Base-by-base conservation (phyloP, 257 asterid species). In the Asclepias syriaca region DNA sequence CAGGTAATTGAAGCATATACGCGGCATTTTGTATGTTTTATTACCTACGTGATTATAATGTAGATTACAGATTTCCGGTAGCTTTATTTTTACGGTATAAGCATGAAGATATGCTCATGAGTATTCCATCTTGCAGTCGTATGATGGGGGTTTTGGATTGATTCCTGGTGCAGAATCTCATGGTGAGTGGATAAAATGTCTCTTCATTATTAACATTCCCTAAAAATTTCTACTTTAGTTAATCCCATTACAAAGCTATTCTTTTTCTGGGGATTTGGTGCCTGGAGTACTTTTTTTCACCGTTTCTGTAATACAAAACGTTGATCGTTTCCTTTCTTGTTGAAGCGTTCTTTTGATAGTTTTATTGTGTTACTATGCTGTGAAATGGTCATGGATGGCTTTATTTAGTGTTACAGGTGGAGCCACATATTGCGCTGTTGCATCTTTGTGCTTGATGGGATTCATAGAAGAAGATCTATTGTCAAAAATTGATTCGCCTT, bases 351-450 rank as follows among this genome's bases (percentile, higher is more conserved):
- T 40, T 34, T 8, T 37, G n/a, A 63, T 8, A 63, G 50, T 63
- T 63, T 19, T 8, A 18, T 8, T 4, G n/a, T 34, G 68, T 63
- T 13, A 32, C 14, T 68, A 45, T n/a, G 24, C 32, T 68, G 63
- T 75, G 57, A 68, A 58, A 72, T 85, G 74, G 91, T 90, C 83
- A 87, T 61, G 83, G 86, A 81, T 78, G 80, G 75, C 84, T 72
- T 82, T 85, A 72, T 81, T 83, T 91, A 88, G 96, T 86, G 84
- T 86, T 81, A 70, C 98, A 95, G 99, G 99, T 81, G 99, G 99
- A 73, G 99, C 89, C 87, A 95, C 98, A 19, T 95, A 87, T 74
- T 95, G 99, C 82, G 99, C 99, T 72, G 93, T 92, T 83, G 93
- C 99, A 24, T 89, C 98, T 79, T 97, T 95, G 71, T 87, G 81